phyloP scores from a whole-genome alignment of 345 rosid species.

The Arabis hirsuta region DNA sequence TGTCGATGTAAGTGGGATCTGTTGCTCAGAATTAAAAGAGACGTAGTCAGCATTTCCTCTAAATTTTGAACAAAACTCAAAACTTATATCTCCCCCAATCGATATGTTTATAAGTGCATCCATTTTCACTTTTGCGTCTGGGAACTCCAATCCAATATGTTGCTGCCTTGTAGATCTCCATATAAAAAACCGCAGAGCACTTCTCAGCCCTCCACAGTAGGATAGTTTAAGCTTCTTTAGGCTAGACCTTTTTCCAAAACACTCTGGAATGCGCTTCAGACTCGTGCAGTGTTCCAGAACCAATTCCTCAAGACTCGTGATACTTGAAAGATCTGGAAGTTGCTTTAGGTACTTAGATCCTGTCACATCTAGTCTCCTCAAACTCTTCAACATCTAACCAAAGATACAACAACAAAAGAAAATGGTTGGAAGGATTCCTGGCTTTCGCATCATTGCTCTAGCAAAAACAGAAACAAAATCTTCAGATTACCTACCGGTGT shows the following conservation, averaged over 20 bases:
- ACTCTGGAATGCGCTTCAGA: slow-evolving; percentile 15
- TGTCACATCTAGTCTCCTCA: slow-evolving; percentile 24
- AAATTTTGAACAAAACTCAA: slow-evolving; percentile 27
- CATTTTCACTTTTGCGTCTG: slow-evolving; percentile 33
- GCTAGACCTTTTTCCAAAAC: slow-evolving; percentile 10
- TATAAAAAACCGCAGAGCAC: slow-evolving; percentile 18
- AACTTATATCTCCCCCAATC: slow-evolving; percentile 20
- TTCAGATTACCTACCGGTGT: slow-evolving; percentile 29
- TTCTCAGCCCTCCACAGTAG: slow-evolving; percentile 11
- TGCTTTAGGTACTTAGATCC: slow-evolving; percentile 19
- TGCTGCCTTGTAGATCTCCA: slow-evolving; percentile 23
- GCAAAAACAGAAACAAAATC: neutral
- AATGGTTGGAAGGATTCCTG: neutral
- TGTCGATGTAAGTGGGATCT: slow-evolving; percentile 1
- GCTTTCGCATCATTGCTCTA: slow-evolving; percentile 6
- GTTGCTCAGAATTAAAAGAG: slow-evolving; percentile 19
- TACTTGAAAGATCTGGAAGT: slow-evolving; percentile 32
- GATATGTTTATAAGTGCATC: slow-evolving; percentile 26
- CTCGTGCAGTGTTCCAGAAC: slow-evolving; percentile 10
- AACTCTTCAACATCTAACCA: slow-evolving; percentile 3
- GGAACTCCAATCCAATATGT: slow-evolving; percentile 19
- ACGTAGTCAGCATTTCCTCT: slow-evolving; percentile 21
- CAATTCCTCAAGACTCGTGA: slow-evolving; percentile 14
- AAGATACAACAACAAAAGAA: neutral
- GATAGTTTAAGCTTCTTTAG: slow-evolving; percentile 20